Conservation (phyloP, 2,329 filamentous ascomycete species). For the Akanthomyces dipterigenus region DNA sequence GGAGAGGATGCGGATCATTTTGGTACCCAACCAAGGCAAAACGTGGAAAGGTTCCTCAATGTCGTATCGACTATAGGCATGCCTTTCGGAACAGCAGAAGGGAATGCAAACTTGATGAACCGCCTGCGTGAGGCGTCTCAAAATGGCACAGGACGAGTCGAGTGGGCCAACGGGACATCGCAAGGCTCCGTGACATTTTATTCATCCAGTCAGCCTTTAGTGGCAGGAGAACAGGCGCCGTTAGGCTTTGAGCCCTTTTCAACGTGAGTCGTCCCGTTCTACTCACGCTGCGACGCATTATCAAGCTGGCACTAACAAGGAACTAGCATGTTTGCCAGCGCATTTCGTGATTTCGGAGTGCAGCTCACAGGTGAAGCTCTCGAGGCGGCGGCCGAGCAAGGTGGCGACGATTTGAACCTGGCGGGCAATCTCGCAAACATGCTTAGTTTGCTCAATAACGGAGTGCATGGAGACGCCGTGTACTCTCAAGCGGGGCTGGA, state of each 20-base stretch:
- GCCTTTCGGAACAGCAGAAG: background rate
- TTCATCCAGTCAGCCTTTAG: constrained; percentile 26
- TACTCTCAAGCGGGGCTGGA: constrained; percentile 89
- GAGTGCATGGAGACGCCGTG: constrained; percentile 68
- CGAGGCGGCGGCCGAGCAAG: constrained; percentile 15
- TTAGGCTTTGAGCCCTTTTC: constrained; percentile 36
- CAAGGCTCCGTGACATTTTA: constrained; percentile 44
- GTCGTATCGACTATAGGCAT: constrained; percentile 35
- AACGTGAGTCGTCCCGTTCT: constrained; percentile 32
- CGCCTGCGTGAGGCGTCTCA: background rate
- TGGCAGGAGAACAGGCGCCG: constrained; percentile 9
- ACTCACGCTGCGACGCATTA: background rate
- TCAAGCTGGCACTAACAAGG: background rate
- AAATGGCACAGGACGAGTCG: constrained; percentile 20
- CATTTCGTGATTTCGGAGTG: constrained; percentile 5
- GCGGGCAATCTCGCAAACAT: constrained; percentile 42
- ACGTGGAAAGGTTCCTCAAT: constrained; percentile 36
- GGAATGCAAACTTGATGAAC: background rate
- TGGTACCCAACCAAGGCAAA: constrained; percentile 29
- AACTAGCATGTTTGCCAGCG: background rate
- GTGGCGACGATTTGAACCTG: constrained; percentile 27
- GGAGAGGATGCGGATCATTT: constrained; percentile 22
- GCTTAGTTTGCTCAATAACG: constrained; percentile 46
- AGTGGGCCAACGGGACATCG: constrained; percentile 32
- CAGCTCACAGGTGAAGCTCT: background rate